Base-by-base conservation (phyloP, 306 rosid species). In the Quercus wislizeni region DNA sequence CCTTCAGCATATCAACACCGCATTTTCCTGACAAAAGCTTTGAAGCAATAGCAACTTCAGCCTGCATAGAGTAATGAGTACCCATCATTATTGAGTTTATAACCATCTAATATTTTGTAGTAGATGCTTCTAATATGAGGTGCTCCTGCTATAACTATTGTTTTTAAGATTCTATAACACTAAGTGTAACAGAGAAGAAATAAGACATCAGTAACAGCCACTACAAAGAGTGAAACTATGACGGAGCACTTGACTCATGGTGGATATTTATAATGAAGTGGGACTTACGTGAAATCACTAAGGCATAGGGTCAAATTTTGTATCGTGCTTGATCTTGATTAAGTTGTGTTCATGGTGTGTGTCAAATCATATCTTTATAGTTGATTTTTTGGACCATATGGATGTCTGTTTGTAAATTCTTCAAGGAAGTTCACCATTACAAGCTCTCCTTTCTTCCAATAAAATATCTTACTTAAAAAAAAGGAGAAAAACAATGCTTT, bases 41-140 rank as follows among this genome's bases (percentile, higher is more conserved):
- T 51, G 88, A 85, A 61, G 90, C 92, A 87, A 96, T 73, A 74
- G 85, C 85, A 82, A 86, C 83, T 90, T 96, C 99, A 80, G 78
- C 89, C 98, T 96, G 88, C 87, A 88, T 69, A 74, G 79, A 46
- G 80, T 69, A 43, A 74, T 35, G 69, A 78, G 31, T 55, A 78
- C 17, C 52, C 55, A 51, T 74, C 79, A 83, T 23, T 59, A 59
- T 59, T 59, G 17, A 12, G 54, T 23, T 21, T 21, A 27, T 31
- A 59, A 33, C 31, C 20, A 64, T 64, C 70, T 14, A 13, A 8
- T 13, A 62, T 27, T 27, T 13, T 13, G 8, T 64, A 1, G 41
- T 64, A 64, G 7, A 64, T 30, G 23, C 17, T 64, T 30, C 51
- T 33, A 67, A 67, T 31, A 67, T 8, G 25, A 65, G 71, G 71